phyloP scores from a whole-genome alignment of 1,284 basidiomycete genomes.

The Hymenochaete sp. region DNA sequence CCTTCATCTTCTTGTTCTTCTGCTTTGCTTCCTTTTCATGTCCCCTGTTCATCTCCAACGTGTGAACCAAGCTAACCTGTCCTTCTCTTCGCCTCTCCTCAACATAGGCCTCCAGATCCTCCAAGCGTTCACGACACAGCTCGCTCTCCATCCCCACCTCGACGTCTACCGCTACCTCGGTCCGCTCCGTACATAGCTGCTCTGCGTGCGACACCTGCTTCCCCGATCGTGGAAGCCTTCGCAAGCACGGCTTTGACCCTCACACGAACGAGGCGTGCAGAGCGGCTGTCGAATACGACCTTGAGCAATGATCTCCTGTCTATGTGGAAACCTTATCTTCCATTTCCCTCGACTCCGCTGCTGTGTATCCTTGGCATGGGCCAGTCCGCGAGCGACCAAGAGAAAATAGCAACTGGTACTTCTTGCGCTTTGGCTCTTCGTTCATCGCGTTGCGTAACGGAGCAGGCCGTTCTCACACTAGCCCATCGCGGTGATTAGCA shows the following conservation, averaged over 20 bases:
- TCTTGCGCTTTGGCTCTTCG: no score
- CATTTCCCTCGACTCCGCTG: no score
- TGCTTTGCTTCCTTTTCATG: background rate
- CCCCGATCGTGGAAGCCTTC: constrained; percentile 43
- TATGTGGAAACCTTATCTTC: no score
- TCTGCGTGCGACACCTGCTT: constrained; percentile 65
- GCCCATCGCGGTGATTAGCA: no score
- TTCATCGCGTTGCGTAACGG: no score
- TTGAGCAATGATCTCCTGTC: constrained; percentile 48
- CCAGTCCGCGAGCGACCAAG: no score
- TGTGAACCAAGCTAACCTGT: constrained; percentile 6
- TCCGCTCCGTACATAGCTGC: constrained; percentile 36
- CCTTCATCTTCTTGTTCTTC: background rate
- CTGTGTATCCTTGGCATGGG: no score
- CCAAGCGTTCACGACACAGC: constrained; percentile 16
- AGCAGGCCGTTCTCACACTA: no score
- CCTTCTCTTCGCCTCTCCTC: constrained; percentile 4
- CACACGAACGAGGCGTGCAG: constrained; percentile 54
- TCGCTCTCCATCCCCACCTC: constrained; percentile 8
- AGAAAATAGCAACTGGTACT: no score
- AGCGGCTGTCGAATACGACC: constrained; percentile 60
- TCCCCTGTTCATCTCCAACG: no score
- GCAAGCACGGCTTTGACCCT: constrained; percentile 45
- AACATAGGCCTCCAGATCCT: constrained; percentile 15
- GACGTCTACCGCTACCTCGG: constrained; percentile 13